Percentiles rank a stretch among this genome's conserved stretches.
These are phyloP conservation scores for Amanita subjunquillea DNA, from an alignment of 768 basidiomycete species.

Conservation along the genomic window DNA sequence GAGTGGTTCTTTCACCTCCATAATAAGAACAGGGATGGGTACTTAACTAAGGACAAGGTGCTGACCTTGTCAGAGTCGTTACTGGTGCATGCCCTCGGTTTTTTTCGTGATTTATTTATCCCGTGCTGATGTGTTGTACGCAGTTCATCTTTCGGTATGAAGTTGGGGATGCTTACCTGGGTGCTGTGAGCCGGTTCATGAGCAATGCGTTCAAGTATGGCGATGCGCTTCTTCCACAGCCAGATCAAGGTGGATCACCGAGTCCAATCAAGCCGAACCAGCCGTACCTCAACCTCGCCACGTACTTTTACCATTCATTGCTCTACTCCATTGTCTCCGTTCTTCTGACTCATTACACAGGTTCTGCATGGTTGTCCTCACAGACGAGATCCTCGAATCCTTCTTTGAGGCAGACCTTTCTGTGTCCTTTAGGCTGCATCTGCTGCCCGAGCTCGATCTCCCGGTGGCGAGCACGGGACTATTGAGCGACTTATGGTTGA, in stretches of 20 bases:
- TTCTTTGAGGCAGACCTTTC: conserved; percentile 94
- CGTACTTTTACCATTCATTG: conserved; percentile 30
- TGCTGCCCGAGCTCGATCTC: conserved; percentile 58
- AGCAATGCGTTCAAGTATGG: conserved; percentile 98
- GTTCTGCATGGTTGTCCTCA: conserved; percentile 98
- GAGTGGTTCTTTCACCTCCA: too few species aligned
- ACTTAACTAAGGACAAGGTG: too few species aligned
- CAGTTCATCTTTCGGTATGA: conserved; percentile 99
- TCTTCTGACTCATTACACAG: conserved; percentile 22
- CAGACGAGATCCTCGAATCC: conserved; percentile 91
- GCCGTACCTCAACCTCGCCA: conserved; percentile 88
- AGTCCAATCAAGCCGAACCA: conserved; percentile 60
- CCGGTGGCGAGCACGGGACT: conserved; percentile 49
- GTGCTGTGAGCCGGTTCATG: conserved; percentile 94
- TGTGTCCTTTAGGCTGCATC: conserved; percentile 74
- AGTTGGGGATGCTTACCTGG: conserved; percentile 91
- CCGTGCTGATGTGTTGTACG: background rate
- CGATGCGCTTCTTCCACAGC: conserved; percentile 68
- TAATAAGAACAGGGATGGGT: too few species aligned
- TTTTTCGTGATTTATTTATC: conserved; percentile 2
- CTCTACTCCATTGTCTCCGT: background rate
- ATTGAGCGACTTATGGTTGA: conserved; percentile 79
- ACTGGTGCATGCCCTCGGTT: too few species aligned
- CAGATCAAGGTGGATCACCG: conserved; percentile 29
- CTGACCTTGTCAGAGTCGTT: too few species aligned